Percentiles rank a stretch among this genome's conserved stretches.
Evolutionary conservation across 2,329 filamentous ascomycete species (phyloP).

Genomic region (Beauveria pseudobassiana): DNA sequence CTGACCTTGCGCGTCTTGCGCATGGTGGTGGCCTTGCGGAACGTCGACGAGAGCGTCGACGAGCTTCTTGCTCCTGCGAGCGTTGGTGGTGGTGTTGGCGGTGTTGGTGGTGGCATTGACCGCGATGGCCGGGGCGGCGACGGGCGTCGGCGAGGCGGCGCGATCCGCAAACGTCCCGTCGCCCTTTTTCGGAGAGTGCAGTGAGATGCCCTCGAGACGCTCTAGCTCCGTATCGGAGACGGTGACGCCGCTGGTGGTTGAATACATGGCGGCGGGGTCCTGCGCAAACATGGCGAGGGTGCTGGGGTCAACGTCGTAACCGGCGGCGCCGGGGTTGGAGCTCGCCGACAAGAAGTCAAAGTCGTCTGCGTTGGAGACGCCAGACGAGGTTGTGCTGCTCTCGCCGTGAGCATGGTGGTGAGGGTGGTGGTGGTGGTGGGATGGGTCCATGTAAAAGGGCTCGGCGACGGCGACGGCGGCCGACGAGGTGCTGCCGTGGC

Average conservation of each 20-base stretch:
- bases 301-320: conserved; percentile 24
- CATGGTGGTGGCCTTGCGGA: conserved; percentile 29
- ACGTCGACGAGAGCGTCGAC: conserved; percentile 34
- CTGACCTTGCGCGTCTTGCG: conserved; percentile 23
- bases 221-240: conserved; percentile 43
- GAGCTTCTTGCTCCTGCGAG: conserved; percentile 31
- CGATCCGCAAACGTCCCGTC: conserved; percentile 2
- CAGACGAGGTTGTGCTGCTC: conserved; percentile 27
- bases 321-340: conserved; percentile 21
- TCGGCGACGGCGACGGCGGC: conserved; percentile 18
- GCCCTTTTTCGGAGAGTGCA: conserved; percentile 29
- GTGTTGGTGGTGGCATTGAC: conserved; percentile 16
- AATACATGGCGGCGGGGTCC: background rate
- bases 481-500: conserved; percentile 14
- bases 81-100: conserved; percentile 13
- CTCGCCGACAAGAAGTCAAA: conserved; percentile 29
- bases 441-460: conserved; percentile 20
- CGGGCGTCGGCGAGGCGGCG: conserved; percentile 22
- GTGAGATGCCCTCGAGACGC: conserved; percentile 39
- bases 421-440: background rate
- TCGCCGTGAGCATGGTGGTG: conserved; percentile 14
- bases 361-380: conserved; percentile 28
- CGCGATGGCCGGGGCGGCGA: background rate
- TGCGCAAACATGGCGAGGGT: conserved; percentile 18
- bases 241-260: background rate